Evolutionary conservation across 371 early-diverging fungal species (phyloP), one percentile per base, ranked within the genome.

Genomic region (Mucor racemosus): DNA sequence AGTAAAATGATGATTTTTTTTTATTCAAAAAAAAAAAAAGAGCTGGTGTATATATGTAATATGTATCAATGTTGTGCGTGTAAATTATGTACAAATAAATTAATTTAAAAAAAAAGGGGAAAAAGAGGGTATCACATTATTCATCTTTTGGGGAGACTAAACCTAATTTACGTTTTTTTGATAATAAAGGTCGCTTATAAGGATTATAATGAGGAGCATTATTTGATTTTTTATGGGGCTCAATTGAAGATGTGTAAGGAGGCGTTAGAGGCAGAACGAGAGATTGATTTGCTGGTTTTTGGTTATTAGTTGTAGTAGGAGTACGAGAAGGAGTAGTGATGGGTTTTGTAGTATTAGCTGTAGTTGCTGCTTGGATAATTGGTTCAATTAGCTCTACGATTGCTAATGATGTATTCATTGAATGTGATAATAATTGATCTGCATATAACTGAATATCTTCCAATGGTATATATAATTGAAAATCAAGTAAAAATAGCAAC

Each of bases 401-500:
- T 8, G 26, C 33, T 31, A 19, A 38, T 15, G 55, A 55, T 60
- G 48, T 56, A 10, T 58, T 50, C 53, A 66, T 64, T 3, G 71
- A 67, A 44, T 73, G 78, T 1, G 68, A 72, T 58, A 84, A 56
- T 58, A 87, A 66, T 55, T 84, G 84, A 70, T 84, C 75, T 48
- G 80, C 86, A 62, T 92, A 92, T 17, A 79, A 72, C 69, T 92
- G 89, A 40, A 95, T 73, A 62, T 90, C 82, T 1, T 84, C 74
- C 11, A 82, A 72, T 36, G 80, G 79, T 21, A 89, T 82, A 42
- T 88, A 79, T 31, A 95, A 79, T 50, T 89, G 83, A 80, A 95
- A 96, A 62, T 89, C 84, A 50, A 90, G 85, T 64, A 93, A 75
- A 50, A 90, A 91, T 59, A 94, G 76, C 44, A 96, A 87, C 79